Conservation (phyloP, 2,329 filamentous ascomycete genomes). For the Colletotrichum siamense region DNA sequence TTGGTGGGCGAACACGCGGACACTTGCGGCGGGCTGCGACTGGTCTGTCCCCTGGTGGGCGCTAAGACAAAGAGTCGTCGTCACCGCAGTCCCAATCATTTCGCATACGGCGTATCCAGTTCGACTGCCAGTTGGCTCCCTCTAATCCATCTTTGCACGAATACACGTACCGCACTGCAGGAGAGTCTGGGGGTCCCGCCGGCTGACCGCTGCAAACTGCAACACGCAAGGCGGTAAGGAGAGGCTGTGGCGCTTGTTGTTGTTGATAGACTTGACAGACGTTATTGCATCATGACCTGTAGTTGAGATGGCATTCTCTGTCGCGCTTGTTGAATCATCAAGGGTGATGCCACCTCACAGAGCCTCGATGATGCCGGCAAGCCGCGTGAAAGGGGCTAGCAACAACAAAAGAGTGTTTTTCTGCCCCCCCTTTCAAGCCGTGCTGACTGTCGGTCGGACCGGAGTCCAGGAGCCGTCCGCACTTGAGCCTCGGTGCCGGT, state of each 20-base stretch:
- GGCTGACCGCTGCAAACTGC: background rate
- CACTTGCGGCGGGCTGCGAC: background rate
- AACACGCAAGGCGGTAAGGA: conserved; percentile 1
- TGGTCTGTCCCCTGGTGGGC: background rate
- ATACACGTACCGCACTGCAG: background rate
- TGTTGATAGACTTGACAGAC: background rate
- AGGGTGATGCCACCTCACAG: conserved; percentile 7
- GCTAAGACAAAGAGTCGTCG: conserved; percentile 12
- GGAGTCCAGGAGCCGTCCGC: background rate
- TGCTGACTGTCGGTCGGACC: background rate
- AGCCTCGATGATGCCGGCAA: conserved; percentile 18
- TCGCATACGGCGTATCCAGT: background rate
- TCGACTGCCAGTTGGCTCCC: background rate
- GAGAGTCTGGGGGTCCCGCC: background rate
- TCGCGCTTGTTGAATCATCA: background rate
- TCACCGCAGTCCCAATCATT: conserved; percentile 12
- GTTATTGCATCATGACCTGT: background rate
- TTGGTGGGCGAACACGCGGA: conserved; percentile 5
- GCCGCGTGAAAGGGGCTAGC: background rate
- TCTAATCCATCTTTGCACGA: background rate
- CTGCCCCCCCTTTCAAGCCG: background rate
- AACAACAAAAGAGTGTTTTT: background rate
- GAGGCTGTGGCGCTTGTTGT: conserved; percentile 1
- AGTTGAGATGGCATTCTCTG: conserved; percentile 13
- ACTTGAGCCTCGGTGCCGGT: background rate